These are phyloP conservation scores for Nissolia schottii DNA, from an alignment of 306 rosid genomes.

Conservation along the genomic window DNA sequence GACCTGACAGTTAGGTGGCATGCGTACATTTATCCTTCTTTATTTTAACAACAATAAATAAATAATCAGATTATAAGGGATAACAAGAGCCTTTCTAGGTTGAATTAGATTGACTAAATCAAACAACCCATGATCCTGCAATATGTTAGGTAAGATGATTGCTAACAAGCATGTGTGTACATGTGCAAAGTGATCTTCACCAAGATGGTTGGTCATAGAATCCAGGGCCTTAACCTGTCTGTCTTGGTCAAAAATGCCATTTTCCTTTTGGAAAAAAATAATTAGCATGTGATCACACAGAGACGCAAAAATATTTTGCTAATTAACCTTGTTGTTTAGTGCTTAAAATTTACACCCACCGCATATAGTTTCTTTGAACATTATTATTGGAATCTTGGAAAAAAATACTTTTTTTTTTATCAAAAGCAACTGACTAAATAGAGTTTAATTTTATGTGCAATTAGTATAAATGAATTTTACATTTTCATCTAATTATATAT, in stretches of 20 bases:
- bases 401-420: background rate
- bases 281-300: background rate
- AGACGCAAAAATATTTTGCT: background rate
- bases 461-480: too few relatives aligned
- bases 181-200: slow-evolving; percentile 44
- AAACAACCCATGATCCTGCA: slow-evolving; percentile 26
- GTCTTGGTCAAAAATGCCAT: background rate
- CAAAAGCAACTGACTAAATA: background rate
- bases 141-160: slow-evolving; percentile 25
- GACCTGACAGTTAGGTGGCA: slow-evolving; percentile 28
- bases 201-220: slow-evolving; percentile 1
- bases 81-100: background rate
- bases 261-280: background rate
- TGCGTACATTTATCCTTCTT: background rate
- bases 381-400: background rate
- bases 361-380: background rate
- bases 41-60: background rate
- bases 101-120: slow-evolving; percentile 31
- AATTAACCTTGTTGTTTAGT: background rate
- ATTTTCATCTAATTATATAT: too few relatives aligned
- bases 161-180: slow-evolving; percentile 40
- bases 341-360: background rate
- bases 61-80: background rate
- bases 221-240: background rate
- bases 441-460: too few relatives aligned